A percentile compares a stretch with the other conserved stretches of the same genome.
These are phyloP conservation scores for Calocybe gangraenosa DNA, from an alignment of 768 basidiomycete genomes.

Conservation along the genomic window DNA sequence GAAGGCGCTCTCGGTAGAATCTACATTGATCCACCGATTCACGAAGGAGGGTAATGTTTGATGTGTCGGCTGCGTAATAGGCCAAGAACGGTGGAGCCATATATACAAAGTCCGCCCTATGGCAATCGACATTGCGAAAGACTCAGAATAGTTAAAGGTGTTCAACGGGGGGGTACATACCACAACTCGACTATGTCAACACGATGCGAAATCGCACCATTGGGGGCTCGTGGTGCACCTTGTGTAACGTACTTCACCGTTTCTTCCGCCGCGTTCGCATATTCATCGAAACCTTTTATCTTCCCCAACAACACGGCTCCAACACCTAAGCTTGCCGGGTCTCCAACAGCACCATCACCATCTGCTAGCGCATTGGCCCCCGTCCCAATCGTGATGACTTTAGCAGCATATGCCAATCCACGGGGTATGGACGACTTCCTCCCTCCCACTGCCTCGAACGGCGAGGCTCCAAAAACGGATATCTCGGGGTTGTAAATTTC, in stretches of 20 bases:
- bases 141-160: neutral
- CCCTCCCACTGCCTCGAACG: neutral
- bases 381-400: constrained; percentile 15
- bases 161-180: constrained; percentile 20
- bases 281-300: constrained; percentile 17
- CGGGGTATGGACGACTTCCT: constrained; percentile 1
- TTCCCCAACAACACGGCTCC: constrained; percentile 39
- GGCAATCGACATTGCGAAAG: neutral
- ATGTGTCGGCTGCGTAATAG: constrained; percentile 41
- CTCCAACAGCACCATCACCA: constrained; percentile 41
- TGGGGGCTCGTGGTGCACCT: constrained; percentile 33
- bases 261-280: constrained; percentile 30
- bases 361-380: constrained; percentile 6
- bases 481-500: constrained; percentile 10
- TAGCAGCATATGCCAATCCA: constrained; percentile 6
- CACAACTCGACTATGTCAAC: constrained; percentile 45
- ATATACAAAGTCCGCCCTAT: constrained; percentile 52
- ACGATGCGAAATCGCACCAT: constrained; percentile 54
- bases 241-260: constrained; percentile 41
- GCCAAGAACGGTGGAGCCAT: constrained; percentile 58
- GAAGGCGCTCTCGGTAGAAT: constrained; percentile 44
- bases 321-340: constrained; percentile 51
- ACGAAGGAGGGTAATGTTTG: constrained; percentile 30
- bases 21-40: constrained; percentile 44
- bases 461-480: constrained; percentile 5